These are phyloP conservation scores for Phialophora chinensis DNA, from an alignment of 2,329 filamentous ascomycete species.

Conservation along the genomic window DNA sequence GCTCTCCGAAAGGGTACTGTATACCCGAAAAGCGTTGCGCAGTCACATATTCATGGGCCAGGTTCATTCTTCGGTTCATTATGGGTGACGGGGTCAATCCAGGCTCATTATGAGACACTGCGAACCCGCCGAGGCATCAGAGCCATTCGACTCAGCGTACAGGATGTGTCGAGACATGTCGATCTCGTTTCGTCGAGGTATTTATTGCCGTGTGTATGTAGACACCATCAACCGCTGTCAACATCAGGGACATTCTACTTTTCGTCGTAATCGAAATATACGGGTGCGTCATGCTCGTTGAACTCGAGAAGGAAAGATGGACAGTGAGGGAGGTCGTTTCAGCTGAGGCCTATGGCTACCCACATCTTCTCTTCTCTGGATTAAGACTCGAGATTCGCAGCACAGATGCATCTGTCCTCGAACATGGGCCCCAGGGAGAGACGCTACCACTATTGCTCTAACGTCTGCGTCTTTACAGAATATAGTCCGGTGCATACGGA, in stretches of 20 bases:
- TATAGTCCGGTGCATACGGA: background rate
- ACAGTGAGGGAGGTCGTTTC: background rate
- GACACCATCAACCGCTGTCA: background rate
- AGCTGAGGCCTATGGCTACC: background rate
- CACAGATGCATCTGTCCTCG: too few species aligned
- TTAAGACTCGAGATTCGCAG: background rate
- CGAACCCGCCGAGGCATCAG: slow-evolving; percentile 15
- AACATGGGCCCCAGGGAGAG: too few species aligned
- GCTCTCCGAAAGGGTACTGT: background rate
- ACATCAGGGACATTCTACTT: background rate
- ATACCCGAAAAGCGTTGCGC: background rate
- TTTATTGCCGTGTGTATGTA: background rate
- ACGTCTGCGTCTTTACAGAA: too few species aligned
- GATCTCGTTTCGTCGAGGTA: background rate
- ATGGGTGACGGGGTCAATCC: slow-evolving; percentile 17
- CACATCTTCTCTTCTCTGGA: background rate
- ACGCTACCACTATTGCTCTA: too few species aligned
- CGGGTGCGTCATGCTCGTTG: background rate
- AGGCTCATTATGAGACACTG: slow-evolving; percentile 18
- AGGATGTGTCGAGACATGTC: background rate
- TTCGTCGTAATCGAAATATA: background rate
- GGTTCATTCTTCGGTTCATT: background rate
- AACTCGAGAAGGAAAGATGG: background rate
- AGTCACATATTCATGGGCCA: background rate
- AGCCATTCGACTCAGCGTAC: background rate